Conservation (phyloP, 352 stramenopile genomes). For the Globisporangium perplexum region DNA sequence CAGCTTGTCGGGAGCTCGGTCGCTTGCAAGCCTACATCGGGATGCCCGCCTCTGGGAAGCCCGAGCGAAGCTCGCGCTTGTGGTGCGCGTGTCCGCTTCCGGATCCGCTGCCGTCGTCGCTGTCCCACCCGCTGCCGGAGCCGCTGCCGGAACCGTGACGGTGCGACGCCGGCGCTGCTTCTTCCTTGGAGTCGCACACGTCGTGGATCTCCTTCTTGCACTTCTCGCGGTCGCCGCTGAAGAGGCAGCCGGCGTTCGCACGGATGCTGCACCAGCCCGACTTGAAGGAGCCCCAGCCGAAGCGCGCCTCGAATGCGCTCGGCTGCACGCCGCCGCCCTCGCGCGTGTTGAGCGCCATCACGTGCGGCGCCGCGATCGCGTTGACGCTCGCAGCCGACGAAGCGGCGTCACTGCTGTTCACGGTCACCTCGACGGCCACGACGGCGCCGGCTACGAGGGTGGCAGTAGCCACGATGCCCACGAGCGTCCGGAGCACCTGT, state of each 20-base stretch:
- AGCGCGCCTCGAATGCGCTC: slow-evolving; percentile 15
- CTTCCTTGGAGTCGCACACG: slow-evolving; percentile 5
- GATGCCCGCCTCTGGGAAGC: background rate
- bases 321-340: background rate
- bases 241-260: slow-evolving; percentile 17
- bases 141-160: slow-evolving; percentile 10
- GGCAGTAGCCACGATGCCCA: slow-evolving; percentile 11
- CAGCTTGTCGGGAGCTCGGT: too few relatives aligned
- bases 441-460: slow-evolving; percentile 16
- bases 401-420: slow-evolving; percentile 5
- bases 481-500: slow-evolving; percentile 3
- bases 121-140: background rate
- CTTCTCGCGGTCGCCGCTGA: slow-evolving; percentile 20
- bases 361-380: background rate
- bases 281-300: slow-evolving; percentile 18
- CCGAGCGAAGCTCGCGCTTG: background rate
- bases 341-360: slow-evolving; percentile 10
- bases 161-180: background rate
- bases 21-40: background rate
- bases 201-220: slow-evolving; percentile 25
- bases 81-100: background rate
- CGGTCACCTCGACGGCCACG: slow-evolving; percentile 20
- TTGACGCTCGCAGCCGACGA: background rate
- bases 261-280: slow-evolving; percentile 21
- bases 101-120: background rate